Conservation (phyloP, 306 rosid species). For the Castanea mollissima region DNA sequence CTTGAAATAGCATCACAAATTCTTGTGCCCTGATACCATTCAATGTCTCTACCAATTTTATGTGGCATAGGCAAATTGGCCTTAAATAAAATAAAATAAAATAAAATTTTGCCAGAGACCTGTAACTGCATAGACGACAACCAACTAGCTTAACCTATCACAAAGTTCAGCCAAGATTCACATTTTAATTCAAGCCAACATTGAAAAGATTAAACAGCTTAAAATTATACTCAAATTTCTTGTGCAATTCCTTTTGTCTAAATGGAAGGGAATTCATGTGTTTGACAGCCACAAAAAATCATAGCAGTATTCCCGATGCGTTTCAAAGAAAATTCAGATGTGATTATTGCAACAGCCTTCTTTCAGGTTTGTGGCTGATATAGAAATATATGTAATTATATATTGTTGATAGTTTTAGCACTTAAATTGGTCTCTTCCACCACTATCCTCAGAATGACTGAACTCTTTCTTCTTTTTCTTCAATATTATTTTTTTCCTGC, state of each 20-base stretch:
- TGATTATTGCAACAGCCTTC: constrained; percentile 80
- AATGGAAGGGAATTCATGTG: constrained; percentile 13
- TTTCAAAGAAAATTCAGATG: constrained; percentile 67
- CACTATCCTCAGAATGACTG: neutral
- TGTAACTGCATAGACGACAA: neutral
- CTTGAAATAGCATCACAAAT: neutral
- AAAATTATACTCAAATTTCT: neutral
- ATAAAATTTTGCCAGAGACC: neutral
- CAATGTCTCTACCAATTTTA: neutral
- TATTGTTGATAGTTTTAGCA: neutral
- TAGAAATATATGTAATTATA: neutral
- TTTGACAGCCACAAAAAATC: constrained; percentile 68
- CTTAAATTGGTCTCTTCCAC: neutral
- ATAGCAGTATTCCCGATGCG: constrained; percentile 78
- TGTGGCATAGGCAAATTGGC: neutral
- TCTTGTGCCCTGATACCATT: neutral
- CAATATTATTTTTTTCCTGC: constrained; percentile 13
- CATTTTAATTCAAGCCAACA: neutral
- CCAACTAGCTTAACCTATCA: neutral
- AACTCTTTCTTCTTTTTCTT: constrained; percentile 1
- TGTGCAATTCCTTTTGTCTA: constrained; percentile 17
- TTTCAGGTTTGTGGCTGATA: constrained; percentile 60
- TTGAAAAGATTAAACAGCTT: neutral
- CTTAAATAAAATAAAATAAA: neutral
- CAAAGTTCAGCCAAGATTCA: neutral